Conservation (phyloP, 768 basidiomycete species). For the Phylloporus rhodoxanthus region DNA sequence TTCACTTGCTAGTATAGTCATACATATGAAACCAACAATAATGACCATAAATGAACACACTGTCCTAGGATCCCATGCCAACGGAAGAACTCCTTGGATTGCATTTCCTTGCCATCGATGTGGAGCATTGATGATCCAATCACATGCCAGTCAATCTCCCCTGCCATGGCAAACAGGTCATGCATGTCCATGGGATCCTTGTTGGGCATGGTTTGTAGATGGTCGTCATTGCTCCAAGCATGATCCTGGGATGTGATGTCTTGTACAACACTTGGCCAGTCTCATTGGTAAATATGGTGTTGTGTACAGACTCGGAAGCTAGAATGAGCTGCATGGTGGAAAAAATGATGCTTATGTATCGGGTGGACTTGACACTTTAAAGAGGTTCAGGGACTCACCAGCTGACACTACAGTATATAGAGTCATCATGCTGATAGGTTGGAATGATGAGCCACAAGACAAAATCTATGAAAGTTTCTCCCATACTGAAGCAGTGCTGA, state of each 20-base stretch:
- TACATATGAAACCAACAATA: neutral
- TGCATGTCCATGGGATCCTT: conserved; percentile 15
- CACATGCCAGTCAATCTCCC: conserved; percentile 30
- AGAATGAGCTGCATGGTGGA: conserved; percentile 16
- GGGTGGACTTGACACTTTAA: neutral
- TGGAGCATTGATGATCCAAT: conserved; percentile 25
- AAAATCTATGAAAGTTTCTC: no score
- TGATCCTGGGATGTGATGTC: conserved; percentile 9
- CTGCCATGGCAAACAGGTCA: conserved; percentile 27
- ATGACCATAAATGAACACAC: conserved; percentile 3
- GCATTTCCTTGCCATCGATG: conserved; percentile 24
- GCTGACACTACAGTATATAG: neutral
- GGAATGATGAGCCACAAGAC: neutral
- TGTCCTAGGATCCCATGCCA: conserved; percentile 12
- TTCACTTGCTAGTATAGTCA: conserved; percentile 7
- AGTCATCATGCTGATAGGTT: neutral
- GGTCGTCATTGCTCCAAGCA: conserved; percentile 14
- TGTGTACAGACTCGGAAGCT: conserved; percentile 15
- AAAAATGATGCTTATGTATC: neutral
- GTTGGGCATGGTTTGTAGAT: conserved; percentile 19
- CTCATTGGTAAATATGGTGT: conserved; percentile 18
- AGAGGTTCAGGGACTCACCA: neutral
- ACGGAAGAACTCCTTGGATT: conserved; percentile 19
- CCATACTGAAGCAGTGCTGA: no score
- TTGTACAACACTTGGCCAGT: conserved; percentile 25